These are phyloP conservation scores for Keithomyces neogunnii DNA, from an alignment of 2,329 filamentous ascomycete species.

Conservation along the genomic window DNA sequence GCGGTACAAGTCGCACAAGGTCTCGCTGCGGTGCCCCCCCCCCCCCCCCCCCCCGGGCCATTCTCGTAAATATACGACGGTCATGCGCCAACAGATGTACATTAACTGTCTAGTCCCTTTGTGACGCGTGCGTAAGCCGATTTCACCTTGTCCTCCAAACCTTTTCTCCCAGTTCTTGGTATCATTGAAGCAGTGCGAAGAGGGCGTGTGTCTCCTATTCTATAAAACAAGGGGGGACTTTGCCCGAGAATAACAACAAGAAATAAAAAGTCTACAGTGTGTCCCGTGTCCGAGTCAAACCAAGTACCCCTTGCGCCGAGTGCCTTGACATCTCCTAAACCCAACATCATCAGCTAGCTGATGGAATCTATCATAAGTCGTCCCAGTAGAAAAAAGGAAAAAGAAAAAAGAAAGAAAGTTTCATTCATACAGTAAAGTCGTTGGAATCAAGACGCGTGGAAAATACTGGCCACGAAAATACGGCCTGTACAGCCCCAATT, in stretches of 20 bases:
- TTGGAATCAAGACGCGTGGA: not conserved
- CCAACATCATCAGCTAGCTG: not conserved
- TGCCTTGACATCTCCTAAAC: not conserved
- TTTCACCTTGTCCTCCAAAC: no score
- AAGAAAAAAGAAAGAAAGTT: not conserved
- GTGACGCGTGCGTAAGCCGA: no score
- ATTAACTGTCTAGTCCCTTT: no score
- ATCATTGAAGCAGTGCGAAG: slow-evolving; percentile 1
- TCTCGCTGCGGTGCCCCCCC: no score
- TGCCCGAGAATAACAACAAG: not conserved
- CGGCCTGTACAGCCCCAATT: not conserved
- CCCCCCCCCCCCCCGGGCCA: no score
- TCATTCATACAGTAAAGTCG: not conserved
- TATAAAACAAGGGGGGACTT: not conserved
- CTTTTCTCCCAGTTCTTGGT: not conserved
- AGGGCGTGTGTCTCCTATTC: not conserved
- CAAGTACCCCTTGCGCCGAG: not conserved
- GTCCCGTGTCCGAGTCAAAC: not conserved
- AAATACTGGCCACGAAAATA: not conserved
- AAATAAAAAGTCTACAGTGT: not conserved
- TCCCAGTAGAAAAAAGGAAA: not conserved
- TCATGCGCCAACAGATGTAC: no score
- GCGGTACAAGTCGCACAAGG: no score
- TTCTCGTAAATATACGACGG: no score
- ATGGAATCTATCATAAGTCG: not conserved